Evolutionary conservation across 2,329 filamentous ascomycete species (phyloP).

Genomic region (Esteya vermicola): DNA sequence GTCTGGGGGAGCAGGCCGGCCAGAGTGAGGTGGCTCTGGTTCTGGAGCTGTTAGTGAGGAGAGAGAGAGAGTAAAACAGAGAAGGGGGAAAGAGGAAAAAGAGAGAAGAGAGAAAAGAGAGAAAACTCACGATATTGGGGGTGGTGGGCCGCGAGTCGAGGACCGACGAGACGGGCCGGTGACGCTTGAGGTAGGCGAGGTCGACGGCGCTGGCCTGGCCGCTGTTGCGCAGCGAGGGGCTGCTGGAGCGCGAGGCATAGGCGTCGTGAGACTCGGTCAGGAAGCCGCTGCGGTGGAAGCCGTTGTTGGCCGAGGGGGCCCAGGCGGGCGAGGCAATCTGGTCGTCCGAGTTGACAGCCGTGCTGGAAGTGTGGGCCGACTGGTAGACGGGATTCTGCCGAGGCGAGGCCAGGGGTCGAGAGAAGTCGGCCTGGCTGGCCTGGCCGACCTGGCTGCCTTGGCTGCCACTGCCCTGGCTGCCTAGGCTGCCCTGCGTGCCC

Average conservation of each 20-base stretch:
- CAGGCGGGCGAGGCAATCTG: constrained; percentile 5
- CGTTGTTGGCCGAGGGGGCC: constrained; percentile 2
- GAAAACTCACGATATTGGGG: background rate
- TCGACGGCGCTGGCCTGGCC: constrained; percentile 8
- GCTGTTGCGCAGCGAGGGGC: constrained; percentile 9
- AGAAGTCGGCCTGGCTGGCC: constrained; percentile 2
- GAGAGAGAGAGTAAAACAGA: background rate
- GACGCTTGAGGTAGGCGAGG: constrained; percentile 8
- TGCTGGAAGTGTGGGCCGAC: constrained; percentile 8
- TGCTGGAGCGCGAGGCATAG: constrained; percentile 7
- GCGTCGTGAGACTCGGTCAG: constrained; percentile 6
- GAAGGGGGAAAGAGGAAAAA: too few species aligned
- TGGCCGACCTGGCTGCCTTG: background rate
- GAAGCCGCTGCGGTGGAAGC: constrained; percentile 6
- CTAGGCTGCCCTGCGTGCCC: too few species aligned
- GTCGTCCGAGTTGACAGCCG: constrained; percentile 8
- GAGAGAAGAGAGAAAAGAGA: background rate
- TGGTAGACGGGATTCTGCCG: constrained; percentile 8
- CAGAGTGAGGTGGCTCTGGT: constrained; percentile 27
- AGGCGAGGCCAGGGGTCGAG: constrained; percentile 2
- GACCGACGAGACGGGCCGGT: constrained; percentile 4
- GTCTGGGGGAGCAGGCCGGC: constrained; percentile 22
- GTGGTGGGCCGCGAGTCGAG: constrained; percentile 8
- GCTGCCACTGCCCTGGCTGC: too few species aligned
- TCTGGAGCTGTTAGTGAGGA: constrained; percentile 13